Evolutionary conservation across 352 stramenopile genomes (phyloP), one percentile per base, ranked within the genome.

Genomic region (Pythium rhizo-oryzae): DNA sequence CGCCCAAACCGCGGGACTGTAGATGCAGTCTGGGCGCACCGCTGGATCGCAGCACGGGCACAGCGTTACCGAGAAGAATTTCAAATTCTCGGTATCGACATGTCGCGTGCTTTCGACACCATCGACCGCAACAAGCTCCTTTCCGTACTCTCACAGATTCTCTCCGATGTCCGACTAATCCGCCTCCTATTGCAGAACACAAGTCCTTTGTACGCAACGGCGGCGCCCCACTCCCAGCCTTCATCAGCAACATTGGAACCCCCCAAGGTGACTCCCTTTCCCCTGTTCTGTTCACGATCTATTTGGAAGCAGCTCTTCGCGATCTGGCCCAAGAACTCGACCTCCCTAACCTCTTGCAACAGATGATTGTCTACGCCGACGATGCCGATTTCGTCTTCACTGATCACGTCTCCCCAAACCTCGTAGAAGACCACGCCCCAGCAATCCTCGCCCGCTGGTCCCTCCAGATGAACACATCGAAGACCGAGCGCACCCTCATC

Each of bases 11-110:
- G 63, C 33, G 43, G 63, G 33, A 69, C 62, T 18, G 23, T 55
- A 30, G 54, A 70, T n/a, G 56, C 49, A 41, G 57, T 71, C n/a
- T 69, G 62, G 51, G 47, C 43, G n/a, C 62, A 59, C 53, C 59
- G 55, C n/a, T 63, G 62, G 62, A 56, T 52, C 23, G 54, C 54
- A 43, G 44, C 62, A 35, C 53, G 54, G 9, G 54, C 54, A 19
- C 51, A 59, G 15, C 19, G 3, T 4, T 69, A 59, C 54, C 15
- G 35, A 18, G 44, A 63, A 43, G 46, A 46, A 37, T 56, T 51
- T 28, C 15, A 56, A 24, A 63, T 69, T 21, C 62, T 69, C 52
- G 62, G 53, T n/a, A 62, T 69, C 53, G 62, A 69, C 54, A n/a
- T 63, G 4, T 63, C 62, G 5, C 43, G 62, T 19, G 54, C 53